A percentile compares a stretch with the other conserved stretches of the same genome.
phyloP scores from a whole-genome alignment of 768 basidiomycete species.

The Butyriboletus loyo region DNA sequence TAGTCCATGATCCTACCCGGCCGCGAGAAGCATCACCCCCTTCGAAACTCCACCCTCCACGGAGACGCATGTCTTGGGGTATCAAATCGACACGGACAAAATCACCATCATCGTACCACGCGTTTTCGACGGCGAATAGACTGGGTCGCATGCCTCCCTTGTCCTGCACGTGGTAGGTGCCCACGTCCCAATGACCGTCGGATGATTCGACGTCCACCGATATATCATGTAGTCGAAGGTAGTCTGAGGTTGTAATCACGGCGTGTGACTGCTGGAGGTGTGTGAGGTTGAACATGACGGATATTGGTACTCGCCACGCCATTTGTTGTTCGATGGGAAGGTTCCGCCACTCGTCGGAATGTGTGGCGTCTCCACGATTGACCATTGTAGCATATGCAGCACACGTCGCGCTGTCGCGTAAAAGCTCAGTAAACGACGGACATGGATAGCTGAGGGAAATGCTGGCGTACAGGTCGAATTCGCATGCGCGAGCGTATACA shows the following conservation, averaged over 20 bases:
- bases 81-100: conserved; percentile 38
- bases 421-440: not conserved
- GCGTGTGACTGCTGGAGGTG: conserved; percentile 35
- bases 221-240: conserved; percentile 40
- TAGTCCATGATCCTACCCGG: conserved; percentile 20
- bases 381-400: conserved; percentile 43
- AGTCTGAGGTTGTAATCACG: conserved; percentile 41
- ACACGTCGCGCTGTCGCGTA: conserved; percentile 30
- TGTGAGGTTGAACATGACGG: conserved; percentile 43
- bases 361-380: conserved; percentile 41
- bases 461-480: conserved; percentile 31
- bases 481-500: conserved; percentile 46
- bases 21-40: conserved; percentile 14
- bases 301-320: conserved; percentile 34
- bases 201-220: conserved; percentile 32
- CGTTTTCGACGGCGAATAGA: conserved; percentile 36
- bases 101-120: conserved; percentile 35
- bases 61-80: conserved; percentile 29
- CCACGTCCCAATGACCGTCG: conserved; percentile 37
- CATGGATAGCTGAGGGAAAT: not conserved
- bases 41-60: conserved; percentile 29
- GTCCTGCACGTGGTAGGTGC: conserved; percentile 31
- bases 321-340: conserved; percentile 37
- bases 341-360: conserved; percentile 38
- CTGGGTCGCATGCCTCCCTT: conserved; percentile 19